A percentile compares a stretch with the other conserved stretches of the same genome.
Evolutionary conservation across 768 basidiomycete species (phyloP).

Genomic region (Botryobasidium botryosum): DNA sequence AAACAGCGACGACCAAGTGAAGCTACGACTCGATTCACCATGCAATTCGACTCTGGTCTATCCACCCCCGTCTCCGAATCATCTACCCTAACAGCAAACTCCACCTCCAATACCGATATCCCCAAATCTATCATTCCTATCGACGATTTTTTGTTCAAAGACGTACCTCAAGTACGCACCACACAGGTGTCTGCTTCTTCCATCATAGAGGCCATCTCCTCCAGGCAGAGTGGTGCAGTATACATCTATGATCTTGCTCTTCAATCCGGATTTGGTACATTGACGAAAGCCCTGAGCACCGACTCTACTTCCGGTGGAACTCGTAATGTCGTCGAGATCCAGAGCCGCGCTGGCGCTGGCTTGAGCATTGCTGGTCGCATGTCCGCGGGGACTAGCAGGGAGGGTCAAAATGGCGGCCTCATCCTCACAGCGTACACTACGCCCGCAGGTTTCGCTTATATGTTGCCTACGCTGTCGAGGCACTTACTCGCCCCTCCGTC

Average conservation of each 20-base stretch:
- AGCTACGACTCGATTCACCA: too few species aligned
- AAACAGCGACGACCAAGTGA: too few species aligned
- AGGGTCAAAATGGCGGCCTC: constrained; percentile 38
- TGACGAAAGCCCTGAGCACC: constrained; percentile 45
- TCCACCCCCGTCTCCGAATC: too few species aligned
- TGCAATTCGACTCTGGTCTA: too few species aligned
- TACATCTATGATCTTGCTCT: constrained; percentile 75
- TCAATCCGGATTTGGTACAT: constrained; percentile 62
- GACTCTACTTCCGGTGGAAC: constrained; percentile 22
- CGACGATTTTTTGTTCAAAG: too few species aligned
- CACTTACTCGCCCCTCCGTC: constrained; percentile 50
- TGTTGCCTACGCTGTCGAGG: constrained; percentile 67
- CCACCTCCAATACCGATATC: too few species aligned
- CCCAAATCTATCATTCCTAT: too few species aligned
- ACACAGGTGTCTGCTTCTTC: too few species aligned
- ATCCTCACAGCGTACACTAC: constrained; percentile 63
- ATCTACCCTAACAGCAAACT: too few species aligned
- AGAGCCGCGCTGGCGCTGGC: constrained; percentile 76
- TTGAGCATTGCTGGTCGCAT: constrained; percentile 61
- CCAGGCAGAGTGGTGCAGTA: constrained; percentile 43
- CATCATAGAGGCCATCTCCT: constrained; percentile 50
- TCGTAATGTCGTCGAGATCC: constrained; percentile 40
- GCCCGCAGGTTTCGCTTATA: constrained; percentile 62
- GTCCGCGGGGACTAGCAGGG: constrained; percentile 51
- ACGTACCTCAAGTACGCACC: too few species aligned